Evolutionary conservation across 1,139 yeast species (phyloP), one percentile per base, ranked within the genome.

Genomic region (Pichia sp.): DNA sequence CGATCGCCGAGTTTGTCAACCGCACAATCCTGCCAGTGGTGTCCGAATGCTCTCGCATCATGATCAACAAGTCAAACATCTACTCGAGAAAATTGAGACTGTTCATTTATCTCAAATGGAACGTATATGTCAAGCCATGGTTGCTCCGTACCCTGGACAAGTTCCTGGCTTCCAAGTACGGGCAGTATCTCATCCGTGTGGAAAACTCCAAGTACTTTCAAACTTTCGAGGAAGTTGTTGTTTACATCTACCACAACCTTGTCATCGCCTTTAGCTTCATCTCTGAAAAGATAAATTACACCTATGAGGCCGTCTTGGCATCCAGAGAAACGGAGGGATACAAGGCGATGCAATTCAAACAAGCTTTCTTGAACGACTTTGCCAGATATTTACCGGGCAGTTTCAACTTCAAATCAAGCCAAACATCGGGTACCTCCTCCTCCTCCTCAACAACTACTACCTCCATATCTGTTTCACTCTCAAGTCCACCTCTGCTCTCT

Each of bases 291-390:
- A 28, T 46, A 18, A 19, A 26, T 2, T 22, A 41, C 7, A 58
- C 58, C 31, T 56, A 58, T 36, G 51, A 56, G 6, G 60, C 59
- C 21, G 58, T 55, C 21, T 36, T 59, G 26, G 56, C 55, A 13
- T 60, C 62, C 51, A 61, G 58, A 37, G 55, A 57, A n/a, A 59
- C 64, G 21, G 59, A 58, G 18, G 60, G 58, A 31, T 64, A 62
- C 39, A 57, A 57, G 51, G 46, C 56, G 9, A 52, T 65, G 21
- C 68, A 67, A 53, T 53, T 49, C 31, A 66, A 66, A 57, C 59
- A 59, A 48, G 58, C 64, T 22, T 67, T 66, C 51, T 48, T 67
- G 46, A 18, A 41, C 23, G 54, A 49, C 7, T 49, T 48, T 25
- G 49, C 49, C 16, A 47, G 42, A 28, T 46, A 41, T 21, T 19